phyloP scores from a whole-genome alignment of 2,329 filamentous ascomycete genomes.

The Xylogone sp. region DNA sequence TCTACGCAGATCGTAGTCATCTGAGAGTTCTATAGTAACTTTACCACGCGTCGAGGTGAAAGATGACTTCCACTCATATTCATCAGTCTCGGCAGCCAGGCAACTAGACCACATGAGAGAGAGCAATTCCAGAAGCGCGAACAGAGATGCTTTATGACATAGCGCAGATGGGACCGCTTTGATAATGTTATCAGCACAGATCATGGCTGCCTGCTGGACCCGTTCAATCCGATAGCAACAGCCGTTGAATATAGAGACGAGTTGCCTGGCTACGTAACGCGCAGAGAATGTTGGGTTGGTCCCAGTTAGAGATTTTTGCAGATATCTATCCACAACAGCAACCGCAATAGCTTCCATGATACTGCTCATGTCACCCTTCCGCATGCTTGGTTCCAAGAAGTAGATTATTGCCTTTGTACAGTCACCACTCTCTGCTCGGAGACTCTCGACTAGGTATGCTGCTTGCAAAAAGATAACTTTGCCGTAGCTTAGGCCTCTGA shows the following conservation, averaged over 20 bases:
- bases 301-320: constrained; percentile 70
- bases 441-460: constrained; percentile 81
- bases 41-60: constrained; percentile 75
- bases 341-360: constrained; percentile 61
- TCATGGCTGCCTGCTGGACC: constrained; percentile 82
- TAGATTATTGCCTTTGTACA: constrained; percentile 88
- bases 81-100: constrained; percentile 88
- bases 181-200: constrained; percentile 83
- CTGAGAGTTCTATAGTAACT: constrained; percentile 85
- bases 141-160: constrained; percentile 85
- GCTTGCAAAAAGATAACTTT: constrained; percentile 91
- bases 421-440: constrained; percentile 82
- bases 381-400: constrained; percentile 88
- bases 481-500: constrained; percentile 79
- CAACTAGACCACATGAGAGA: constrained; percentile 95
- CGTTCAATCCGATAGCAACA: constrained; percentile 93
- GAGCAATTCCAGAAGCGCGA: constrained; percentile 86
- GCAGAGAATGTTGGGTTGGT: constrained; percentile 78
- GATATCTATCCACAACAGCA: constrained; percentile 75
- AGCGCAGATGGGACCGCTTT: constrained; percentile 81
- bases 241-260: constrained; percentile 77
- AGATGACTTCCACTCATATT: constrained; percentile 81
- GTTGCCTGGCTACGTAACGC: constrained; percentile 82
- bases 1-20: constrained; percentile 81
- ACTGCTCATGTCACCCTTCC: constrained; percentile 57